A percentile compares a stretch with the other conserved stretches of the same genome.
phyloP scores from a whole-genome alignment of 176 grass and related monocot genomes.

The Oryza longistaminata region DNA sequence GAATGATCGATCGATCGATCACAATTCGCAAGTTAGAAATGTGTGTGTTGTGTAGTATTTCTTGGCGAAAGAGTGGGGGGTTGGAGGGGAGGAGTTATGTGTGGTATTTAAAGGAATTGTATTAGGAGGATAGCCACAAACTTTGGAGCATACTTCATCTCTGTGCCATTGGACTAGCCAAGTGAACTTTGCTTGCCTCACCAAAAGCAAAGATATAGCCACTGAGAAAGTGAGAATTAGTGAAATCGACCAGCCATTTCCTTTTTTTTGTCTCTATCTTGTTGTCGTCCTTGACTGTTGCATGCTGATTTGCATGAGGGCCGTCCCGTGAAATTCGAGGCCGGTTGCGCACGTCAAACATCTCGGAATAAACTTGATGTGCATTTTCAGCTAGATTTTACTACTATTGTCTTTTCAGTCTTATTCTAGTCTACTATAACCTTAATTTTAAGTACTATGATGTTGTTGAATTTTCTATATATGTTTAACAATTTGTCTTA shows the following conservation, averaged over 20 bases:
- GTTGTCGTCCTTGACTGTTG: not conserved
- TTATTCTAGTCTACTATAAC: not conserved
- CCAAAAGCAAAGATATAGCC: not conserved
- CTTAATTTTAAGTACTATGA: no score
- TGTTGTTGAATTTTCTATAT: no score
- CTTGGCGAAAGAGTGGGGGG: conserved; percentile 1
- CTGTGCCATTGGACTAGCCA: conserved; percentile 11
- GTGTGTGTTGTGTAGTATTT: not conserved
- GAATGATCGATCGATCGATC: not conserved
- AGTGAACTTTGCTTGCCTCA: not conserved
- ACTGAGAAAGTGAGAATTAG: not conserved
- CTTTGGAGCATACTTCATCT: not conserved
- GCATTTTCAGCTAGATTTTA: not conserved
- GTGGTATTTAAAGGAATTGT: conserved; percentile 39
- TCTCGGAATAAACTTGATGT: not conserved
- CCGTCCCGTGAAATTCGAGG: no score
- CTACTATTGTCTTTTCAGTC: no score
- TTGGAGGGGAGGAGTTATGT: not conserved
- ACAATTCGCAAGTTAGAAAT: not conserved
- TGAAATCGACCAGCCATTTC: not conserved
- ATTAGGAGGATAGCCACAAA: not conserved
- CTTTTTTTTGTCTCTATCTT: not conserved
- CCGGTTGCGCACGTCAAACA: no score
- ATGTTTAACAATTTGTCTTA: no score
- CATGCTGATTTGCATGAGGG: not conserved